These are phyloP conservation scores for Alternaria brassicae DNA, from an alignment of 2,329 filamentous ascomycete species.

Conservation along the genomic window DNA sequence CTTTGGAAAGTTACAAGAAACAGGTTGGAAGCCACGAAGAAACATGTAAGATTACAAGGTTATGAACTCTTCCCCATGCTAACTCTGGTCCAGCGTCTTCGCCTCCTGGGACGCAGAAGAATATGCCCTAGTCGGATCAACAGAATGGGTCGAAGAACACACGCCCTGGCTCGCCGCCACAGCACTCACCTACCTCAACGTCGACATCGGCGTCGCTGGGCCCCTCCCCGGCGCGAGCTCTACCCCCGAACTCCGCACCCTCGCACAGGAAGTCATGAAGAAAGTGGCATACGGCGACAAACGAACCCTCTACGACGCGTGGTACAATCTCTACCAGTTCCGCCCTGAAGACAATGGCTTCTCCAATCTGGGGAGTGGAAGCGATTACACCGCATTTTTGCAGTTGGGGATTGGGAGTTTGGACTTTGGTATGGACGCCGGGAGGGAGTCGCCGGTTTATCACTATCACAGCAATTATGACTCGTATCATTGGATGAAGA, in stretches of 20 bases:
- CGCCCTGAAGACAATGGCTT: slow-evolving; percentile 35
- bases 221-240: slow-evolving; percentile 49
- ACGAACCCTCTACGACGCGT: slow-evolving; percentile 57
- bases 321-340: slow-evolving; percentile 44
- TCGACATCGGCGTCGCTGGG: slow-evolving; percentile 59
- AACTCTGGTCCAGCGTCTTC: slow-evolving; percentile 49
- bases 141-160: slow-evolving; percentile 60
- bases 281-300: slow-evolving; percentile 51
- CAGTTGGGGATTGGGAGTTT: slow-evolving; percentile 52
- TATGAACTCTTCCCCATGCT: slow-evolving; percentile 51
- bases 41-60: slow-evolving; percentile 53
- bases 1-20: slow-evolving; percentile 55
- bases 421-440: slow-evolving; percentile 45
- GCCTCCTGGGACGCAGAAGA: slow-evolving; percentile 55
- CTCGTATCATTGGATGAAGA: slow-evolving; percentile 60
- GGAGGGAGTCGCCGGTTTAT: slow-evolving; percentile 50
- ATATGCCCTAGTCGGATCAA: slow-evolving; percentile 49
- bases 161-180: slow-evolving; percentile 55
- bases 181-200: slow-evolving; percentile 59
- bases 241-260: slow-evolving; percentile 51
- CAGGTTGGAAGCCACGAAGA: slow-evolving; percentile 60
- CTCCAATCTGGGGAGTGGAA: slow-evolving; percentile 52
- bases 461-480: slow-evolving; percentile 59
- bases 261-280: slow-evolving; percentile 49
- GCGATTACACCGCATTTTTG: slow-evolving; percentile 57